Evolutionary conservation across 2,329 filamentous ascomycete species (phyloP).

Genomic region (Xylariaceae sp.): DNA sequence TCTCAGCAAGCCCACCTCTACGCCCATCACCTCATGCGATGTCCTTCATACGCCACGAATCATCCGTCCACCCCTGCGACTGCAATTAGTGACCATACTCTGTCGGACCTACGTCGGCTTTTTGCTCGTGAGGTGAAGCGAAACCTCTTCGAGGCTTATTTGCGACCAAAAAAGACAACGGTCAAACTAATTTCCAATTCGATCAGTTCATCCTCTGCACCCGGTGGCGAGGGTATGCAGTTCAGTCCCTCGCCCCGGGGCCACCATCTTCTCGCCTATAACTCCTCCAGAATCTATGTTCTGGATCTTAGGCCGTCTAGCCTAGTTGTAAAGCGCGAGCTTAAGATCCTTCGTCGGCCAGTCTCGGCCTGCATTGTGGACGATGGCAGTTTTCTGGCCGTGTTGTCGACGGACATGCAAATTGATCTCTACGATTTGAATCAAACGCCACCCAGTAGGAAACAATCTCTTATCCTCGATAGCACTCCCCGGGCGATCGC

Average conservation of each 20-base stretch:
- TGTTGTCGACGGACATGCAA: conserved; percentile 76
- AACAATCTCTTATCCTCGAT: conserved; percentile 72
- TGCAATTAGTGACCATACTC: conserved; percentile 43
- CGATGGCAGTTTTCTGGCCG: conserved; percentile 69
- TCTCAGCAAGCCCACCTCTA: conserved; percentile 63
- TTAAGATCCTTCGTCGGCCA: conserved; percentile 74
- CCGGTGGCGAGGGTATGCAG: conserved; percentile 79
- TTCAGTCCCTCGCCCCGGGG: conserved; percentile 76
- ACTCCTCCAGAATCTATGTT: conserved; percentile 79
- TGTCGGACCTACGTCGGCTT: conserved; percentile 58
- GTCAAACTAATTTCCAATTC: conserved; percentile 80
- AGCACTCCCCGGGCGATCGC: conserved; percentile 74
- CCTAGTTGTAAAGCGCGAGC: conserved; percentile 66
- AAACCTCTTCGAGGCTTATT: conserved; percentile 72
- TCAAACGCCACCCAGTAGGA: conserved; percentile 60
- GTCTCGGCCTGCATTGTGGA: conserved; percentile 75
- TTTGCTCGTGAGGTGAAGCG: conserved; percentile 70
- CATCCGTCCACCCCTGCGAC: conserved; percentile 37
- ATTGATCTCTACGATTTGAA: conserved; percentile 79
- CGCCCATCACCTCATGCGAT: conserved; percentile 57
- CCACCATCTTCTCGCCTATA: conserved; percentile 72
- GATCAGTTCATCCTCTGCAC: conserved; percentile 77
- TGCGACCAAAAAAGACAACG: conserved; percentile 65
- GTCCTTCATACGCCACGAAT: conserved; percentile 54
- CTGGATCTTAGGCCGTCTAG: conserved; percentile 61